A percentile compares a stretch with the other conserved stretches of the same genome.
These are phyloP conservation scores for Verticillium nubilum DNA, from an alignment of 2,329 filamentous ascomycete genomes.

Conservation along the genomic window DNA sequence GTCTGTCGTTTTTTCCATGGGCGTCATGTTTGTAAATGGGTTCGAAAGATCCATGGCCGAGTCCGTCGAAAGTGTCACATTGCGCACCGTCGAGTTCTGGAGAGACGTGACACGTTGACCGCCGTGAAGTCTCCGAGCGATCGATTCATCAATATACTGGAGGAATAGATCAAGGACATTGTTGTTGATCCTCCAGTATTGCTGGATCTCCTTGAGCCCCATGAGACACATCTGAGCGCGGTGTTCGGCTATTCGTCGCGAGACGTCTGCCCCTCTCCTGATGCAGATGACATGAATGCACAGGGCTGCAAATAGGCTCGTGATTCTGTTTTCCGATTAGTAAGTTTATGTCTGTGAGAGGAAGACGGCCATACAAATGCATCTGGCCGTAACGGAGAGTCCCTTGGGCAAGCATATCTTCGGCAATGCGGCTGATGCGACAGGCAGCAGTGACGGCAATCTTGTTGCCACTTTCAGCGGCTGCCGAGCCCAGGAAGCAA, in stretches of 20 bases:
- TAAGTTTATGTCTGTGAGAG: background rate
- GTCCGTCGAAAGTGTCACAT: background rate
- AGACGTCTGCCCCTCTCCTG: constrained; percentile 23
- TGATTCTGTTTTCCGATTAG: constrained; percentile 17
- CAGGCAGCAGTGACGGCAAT: constrained; percentile 26
- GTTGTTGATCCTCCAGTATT: constrained; percentile 33
- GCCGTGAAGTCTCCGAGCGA: constrained; percentile 20
- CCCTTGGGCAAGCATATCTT: constrained; percentile 29
- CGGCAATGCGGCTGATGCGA: constrained; percentile 28
- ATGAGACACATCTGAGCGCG: constrained; percentile 30
- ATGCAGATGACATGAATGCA: constrained; percentile 32
- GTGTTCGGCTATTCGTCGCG: constrained; percentile 28
- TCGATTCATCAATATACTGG: constrained; percentile 30
- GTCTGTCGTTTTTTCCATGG: background rate
- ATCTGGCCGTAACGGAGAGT: constrained; percentile 29
- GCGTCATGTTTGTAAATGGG: background rate
- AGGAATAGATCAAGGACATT: constrained; percentile 30
- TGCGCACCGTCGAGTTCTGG: background rate
- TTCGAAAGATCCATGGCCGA: background rate
- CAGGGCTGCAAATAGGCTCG: constrained; percentile 29
- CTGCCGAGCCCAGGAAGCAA: constrained; percentile 20
- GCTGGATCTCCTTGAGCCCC: constrained; percentile 30
- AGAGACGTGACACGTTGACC: constrained; percentile 15
- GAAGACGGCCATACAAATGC: constrained; percentile 23
- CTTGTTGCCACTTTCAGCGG: constrained; percentile 13